Evolutionary conservation across 192 early-diverging fungal genomes (phyloP), one percentile per base, ranked within the genome.

Genomic region (Linderina pennispora): DNA sequence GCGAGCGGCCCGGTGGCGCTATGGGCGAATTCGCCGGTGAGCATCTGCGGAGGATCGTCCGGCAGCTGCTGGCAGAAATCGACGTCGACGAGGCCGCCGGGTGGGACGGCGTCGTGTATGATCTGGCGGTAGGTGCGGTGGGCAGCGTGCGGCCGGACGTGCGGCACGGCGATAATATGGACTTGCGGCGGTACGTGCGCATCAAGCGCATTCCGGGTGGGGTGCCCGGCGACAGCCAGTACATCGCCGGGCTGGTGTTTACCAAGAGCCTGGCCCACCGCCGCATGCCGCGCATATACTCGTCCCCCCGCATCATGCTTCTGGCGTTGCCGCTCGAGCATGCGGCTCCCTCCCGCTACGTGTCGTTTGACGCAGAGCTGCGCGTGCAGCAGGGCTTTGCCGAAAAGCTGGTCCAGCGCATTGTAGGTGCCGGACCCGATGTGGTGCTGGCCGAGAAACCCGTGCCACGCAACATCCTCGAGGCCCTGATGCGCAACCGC

Each of bases 131-230:
- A 13, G 51, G 44, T n/a, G 70, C 64, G 3, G 53, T 62, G 19
- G 40, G 39, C 9, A 45, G 48, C 13, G 70, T 74, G 25, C 45
- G 43, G 8, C 70, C 86, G 0, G 77, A 88, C 57, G 77, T 90
- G 23, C 60, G 77, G 15, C 79, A 64, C 16, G 86, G 89, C 42
- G 91, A 94, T 59, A 78, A 84, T 51, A 88, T 91, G 50, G 93
- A 97, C 53, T 80, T 93, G 33, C 76, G 87, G 9, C 81, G 90
- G 23, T 92, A 92, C 38, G 87, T 98, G 36, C 95, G 94, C 46
- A 88, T 97, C 57, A 98, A 98, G 58, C 89, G 88, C 50, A 88
- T 99, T 16, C 87, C 96, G 0, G 96, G 94, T 8, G 92, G 90
- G 8, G 19, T 53, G 19, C 87, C 91, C 0, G 34, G 50, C 19